Evolutionary conservation across 2,329 filamentous ascomycete species (phyloP).

Genomic region (Phialemonium atrogriseum): DNA sequence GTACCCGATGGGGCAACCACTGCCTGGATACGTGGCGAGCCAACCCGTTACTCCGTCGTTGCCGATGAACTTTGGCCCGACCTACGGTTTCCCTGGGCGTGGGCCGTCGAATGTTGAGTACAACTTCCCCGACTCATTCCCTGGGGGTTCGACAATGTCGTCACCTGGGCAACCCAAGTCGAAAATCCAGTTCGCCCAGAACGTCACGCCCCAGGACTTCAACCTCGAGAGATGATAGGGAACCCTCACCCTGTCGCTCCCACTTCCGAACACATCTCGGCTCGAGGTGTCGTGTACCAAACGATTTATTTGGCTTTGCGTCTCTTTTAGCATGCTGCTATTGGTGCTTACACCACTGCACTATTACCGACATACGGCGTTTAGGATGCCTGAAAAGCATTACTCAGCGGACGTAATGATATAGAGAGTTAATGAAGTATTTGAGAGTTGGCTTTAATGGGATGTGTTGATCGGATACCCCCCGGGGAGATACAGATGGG

Average conservation of each 20-base stretch:
- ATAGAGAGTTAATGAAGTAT: too few relatives aligned
- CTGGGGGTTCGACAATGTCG: constrained; percentile 23
- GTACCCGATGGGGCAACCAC: constrained; percentile 25
- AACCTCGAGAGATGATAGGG: constrained; percentile 11
- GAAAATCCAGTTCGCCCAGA: constrained; percentile 37
- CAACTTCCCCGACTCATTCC: constrained; percentile 39
- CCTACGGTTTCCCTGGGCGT: constrained; percentile 25
- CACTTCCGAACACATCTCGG: constrained; percentile 3
- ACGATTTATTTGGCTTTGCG: neutral
- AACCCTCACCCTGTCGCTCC: constrained; percentile 1
- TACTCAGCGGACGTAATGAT: too few relatives aligned
- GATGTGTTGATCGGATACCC: too few relatives aligned
- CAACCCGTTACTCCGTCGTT: constrained; percentile 42
- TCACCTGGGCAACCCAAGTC: constrained; percentile 22
- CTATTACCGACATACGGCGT: neutral
- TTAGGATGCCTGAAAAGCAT: too few relatives aligned
- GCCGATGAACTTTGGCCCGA: constrained; percentile 30
- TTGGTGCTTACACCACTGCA: neutral
- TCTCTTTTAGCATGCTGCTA: neutral
- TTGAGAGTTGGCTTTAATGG: too few relatives aligned
- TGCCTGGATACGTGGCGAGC: constrained; percentile 40
- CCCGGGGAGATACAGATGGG: too few relatives aligned
- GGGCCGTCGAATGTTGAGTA: constrained; percentile 34
- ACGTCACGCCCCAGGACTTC: constrained; percentile 36
- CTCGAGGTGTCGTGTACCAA: too few relatives aligned